Base-by-base conservation (phyloP, 164 flowering plant genomes). In the Liriodendron chinense region DNA sequence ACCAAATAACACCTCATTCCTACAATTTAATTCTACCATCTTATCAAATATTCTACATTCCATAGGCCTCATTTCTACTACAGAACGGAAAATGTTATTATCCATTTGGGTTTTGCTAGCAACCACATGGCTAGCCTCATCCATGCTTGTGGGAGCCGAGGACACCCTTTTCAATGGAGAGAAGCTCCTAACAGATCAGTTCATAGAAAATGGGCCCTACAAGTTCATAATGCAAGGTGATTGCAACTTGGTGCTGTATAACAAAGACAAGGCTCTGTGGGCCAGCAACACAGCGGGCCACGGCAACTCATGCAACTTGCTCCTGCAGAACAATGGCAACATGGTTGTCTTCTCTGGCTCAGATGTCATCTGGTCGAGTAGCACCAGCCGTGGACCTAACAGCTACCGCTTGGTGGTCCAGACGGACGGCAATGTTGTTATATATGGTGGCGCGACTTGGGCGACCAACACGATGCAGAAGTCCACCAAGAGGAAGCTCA, bases 371-470 rank as follows among this genome's bases (percentile, higher is more conserved):
- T 82, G 85, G 85, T 72, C 82, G 1, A 80, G 82, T 24, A 67
- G 73, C 12, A 57, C 80, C 0, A 43, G 77, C 25, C 63, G 75
- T 0, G 82, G 85, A 2, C 79, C 81, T 25, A 78, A 80, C 71
- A 28, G 14, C 20, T 82, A 72, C n/a, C 69, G 81, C 22, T 61
- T 80, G 24, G 79, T 82, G 1, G 65, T 80, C 21, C 85, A 82
- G 70, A 7, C 7, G 69, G 85, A 82, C 43, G 82, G 85, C 20
- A 80, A 82, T 28, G 79, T 80, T 10, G 82, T 82, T 3, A 75
- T 80, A 48, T 82, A 82, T 70, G 85, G 85, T 47, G 85, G 77
- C 1, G 78, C 85, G 3, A 72, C 73, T 61, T 80, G 85, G 85
- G 72, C 78, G 12, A 71, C 84, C 13, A 75, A 72, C 65, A 79